Conservation (phyloP, 2,329 filamentous ascomycete genomes). For the Epichloe hybrida region DNA sequence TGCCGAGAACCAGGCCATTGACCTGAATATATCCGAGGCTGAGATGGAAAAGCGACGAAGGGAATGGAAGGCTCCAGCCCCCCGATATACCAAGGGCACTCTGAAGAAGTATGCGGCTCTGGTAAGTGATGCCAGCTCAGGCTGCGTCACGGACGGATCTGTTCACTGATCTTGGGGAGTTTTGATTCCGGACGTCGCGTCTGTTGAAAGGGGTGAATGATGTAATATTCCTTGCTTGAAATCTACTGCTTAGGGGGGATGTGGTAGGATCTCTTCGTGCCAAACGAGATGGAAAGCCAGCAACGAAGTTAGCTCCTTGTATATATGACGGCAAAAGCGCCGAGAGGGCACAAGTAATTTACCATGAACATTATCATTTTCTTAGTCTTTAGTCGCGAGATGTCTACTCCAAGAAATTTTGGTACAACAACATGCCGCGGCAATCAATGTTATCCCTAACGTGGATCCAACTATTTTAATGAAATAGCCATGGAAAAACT, state of each 20-base stretch:
- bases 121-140: conserved; percentile 45
- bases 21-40: conserved; percentile 53
- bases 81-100: conserved; percentile 48
- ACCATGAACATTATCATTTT: background rate
- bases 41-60: conserved; percentile 46
- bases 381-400: no score
- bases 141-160: conserved; percentile 40
- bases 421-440: background rate
- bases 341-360: no score
- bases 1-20: conserved; percentile 55
- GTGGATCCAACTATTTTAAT: background rate
- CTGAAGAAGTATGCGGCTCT: conserved; percentile 55
- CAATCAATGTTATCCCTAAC: background rate
- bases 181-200: background rate
- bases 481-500: background rate
- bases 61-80: conserved; percentile 48
- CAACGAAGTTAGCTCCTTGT: background rate
- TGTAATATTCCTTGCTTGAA: background rate
- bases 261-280: background rate
- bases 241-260: background rate
- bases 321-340: background rate
- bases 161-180: conserved; percentile 5
- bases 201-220: background rate
- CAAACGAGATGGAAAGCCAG: background rate
- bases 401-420: no score